Evolutionary conservation across 148 eudicot species (phyloP).

Genomic region (Camellia japonica): DNA sequence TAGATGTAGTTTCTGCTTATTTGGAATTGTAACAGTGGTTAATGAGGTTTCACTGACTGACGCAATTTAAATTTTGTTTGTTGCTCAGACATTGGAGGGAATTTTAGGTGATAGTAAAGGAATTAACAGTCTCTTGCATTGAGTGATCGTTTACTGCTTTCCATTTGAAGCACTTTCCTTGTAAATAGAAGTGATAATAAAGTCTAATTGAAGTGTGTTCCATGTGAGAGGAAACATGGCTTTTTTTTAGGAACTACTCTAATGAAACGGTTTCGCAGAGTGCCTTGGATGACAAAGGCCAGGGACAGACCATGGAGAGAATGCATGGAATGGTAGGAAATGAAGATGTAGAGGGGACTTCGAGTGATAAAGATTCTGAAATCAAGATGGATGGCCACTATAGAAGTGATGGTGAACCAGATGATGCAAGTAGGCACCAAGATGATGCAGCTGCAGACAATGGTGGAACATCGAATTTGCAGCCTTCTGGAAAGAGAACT

Average conservation of each 20-base stretch:
- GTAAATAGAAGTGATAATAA: not conserved
- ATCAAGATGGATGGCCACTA: constrained; percentile 41
- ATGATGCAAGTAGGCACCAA: constrained; percentile 27
- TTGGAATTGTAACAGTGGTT: not conserved
- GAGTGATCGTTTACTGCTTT: constrained; percentile 11
- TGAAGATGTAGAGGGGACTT: constrained; percentile 47
- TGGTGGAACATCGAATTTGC: constrained; percentile 38
- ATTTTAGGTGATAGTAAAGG: not conserved
- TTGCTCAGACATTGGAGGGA: not conserved
- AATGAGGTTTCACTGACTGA: constrained; percentile 3
- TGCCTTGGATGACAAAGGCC: constrained; percentile 48
- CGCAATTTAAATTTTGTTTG: not conserved
- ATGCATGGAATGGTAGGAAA: constrained; percentile 41
- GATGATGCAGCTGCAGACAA: constrained; percentile 32
- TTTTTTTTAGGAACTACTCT: constrained; percentile 57
- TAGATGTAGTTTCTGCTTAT: not conserved
- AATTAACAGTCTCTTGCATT: not conserved
- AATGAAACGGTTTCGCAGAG: constrained; percentile 43
- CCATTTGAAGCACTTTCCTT: constrained; percentile 5
- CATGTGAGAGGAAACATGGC: constrained; percentile 58
- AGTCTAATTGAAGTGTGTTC: constrained; percentile 15
- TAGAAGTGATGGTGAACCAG: constrained; percentile 43
- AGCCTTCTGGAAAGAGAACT: constrained; percentile 45
- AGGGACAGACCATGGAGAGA: constrained; percentile 38
- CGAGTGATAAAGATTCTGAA: constrained; percentile 50